Percentiles rank a stretch among this genome's conserved stretches.
These are phyloP conservation scores for Plectosphaerella cucumerina DNA, from an alignment of 2,329 filamentous ascomycete species.

Conservation along the genomic window DNA sequence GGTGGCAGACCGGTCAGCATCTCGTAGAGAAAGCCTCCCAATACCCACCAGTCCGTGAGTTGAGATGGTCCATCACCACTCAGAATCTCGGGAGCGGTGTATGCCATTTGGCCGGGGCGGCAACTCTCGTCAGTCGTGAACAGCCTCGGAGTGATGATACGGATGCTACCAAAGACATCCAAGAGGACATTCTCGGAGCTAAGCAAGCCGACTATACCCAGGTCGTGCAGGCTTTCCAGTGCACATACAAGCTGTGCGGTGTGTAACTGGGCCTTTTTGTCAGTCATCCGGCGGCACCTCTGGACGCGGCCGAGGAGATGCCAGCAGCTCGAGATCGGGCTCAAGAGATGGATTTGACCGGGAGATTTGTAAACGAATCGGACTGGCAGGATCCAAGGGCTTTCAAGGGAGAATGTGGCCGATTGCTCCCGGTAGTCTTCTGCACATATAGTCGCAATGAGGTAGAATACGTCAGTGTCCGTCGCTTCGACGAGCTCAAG, in stretches of 20 bases:
- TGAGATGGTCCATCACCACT: constrained; percentile 1
- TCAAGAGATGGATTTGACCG: constrained; percentile 1
- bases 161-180: constrained; percentile 1
- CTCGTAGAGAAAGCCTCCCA: background rate
- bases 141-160: constrained; percentile 1
- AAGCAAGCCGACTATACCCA: background rate
- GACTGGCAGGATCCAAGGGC: constrained; percentile 1
- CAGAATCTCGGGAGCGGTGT: constrained; percentile 1
- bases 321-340: background rate
- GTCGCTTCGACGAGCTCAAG: background rate
- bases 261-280: background rate
- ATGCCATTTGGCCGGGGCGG: background rate
- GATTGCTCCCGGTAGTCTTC: constrained; percentile 2
- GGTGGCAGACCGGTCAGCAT: background rate
- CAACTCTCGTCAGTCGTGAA: constrained; percentile 1
- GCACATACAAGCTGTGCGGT: background rate
- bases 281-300: background rate
- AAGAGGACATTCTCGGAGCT: background rate
- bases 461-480: background rate
- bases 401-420: background rate
- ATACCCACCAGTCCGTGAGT: constrained; percentile 1
- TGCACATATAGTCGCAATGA: background rate
- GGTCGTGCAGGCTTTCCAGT: constrained; percentile 2
- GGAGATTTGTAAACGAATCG: background rate
- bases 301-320: constrained; percentile 1